Evolutionary conservation across 1,139 yeast genomes (phyloP).

Genomic region (Candida labiduridarum): DNA sequence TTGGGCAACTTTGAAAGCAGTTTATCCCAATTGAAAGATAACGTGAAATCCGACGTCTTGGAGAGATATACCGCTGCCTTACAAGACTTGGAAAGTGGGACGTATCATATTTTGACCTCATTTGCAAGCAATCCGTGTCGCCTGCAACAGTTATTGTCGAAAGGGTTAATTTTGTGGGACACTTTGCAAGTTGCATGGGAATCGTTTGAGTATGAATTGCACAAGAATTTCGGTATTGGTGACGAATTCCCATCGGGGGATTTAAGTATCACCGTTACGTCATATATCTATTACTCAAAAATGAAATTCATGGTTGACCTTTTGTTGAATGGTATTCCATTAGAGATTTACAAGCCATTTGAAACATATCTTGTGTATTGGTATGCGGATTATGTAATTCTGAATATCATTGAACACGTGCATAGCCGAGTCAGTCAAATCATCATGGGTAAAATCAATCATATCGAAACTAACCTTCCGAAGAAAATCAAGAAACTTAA

Average conservation of each 20-base stretch:
- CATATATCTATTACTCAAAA: slow-evolving; percentile 70
- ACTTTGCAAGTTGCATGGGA: slow-evolving; percentile 74
- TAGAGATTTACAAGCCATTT: slow-evolving; percentile 72
- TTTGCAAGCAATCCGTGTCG: slow-evolving; percentile 78
- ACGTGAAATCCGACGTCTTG: slow-evolving; percentile 13
- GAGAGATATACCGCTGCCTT: slow-evolving; percentile 6
- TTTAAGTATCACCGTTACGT: slow-evolving; percentile 57
- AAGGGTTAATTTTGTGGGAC: slow-evolving; percentile 68
- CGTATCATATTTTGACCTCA: slow-evolving; percentile 58
- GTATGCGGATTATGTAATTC: slow-evolving; percentile 59
- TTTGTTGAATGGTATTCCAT: slow-evolving; percentile 73
- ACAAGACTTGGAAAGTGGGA: slow-evolving; percentile 44
- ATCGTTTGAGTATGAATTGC: slow-evolving; percentile 47
- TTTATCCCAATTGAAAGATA: slow-evolving; percentile 21
- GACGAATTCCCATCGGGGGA: slow-evolving; percentile 32
- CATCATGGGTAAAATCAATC: slow-evolving; percentile 38
- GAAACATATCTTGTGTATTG: slow-evolving; percentile 72
- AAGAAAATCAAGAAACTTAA: slow-evolving; percentile 54
- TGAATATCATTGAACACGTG: slow-evolving; percentile 51
- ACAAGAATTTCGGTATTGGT: slow-evolving; percentile 32
- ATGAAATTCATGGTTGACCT: slow-evolving; percentile 70
- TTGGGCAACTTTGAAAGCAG: slow-evolving; percentile 27
- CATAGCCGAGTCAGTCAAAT: slow-evolving; percentile 43
- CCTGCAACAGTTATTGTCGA: slow-evolving; percentile 71
- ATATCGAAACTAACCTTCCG: slow-evolving; percentile 35